These are phyloP conservation scores for Fusarium sp. DNA, from an alignment of 2,329 filamentous ascomycete genomes.

Conservation along the genomic window DNA sequence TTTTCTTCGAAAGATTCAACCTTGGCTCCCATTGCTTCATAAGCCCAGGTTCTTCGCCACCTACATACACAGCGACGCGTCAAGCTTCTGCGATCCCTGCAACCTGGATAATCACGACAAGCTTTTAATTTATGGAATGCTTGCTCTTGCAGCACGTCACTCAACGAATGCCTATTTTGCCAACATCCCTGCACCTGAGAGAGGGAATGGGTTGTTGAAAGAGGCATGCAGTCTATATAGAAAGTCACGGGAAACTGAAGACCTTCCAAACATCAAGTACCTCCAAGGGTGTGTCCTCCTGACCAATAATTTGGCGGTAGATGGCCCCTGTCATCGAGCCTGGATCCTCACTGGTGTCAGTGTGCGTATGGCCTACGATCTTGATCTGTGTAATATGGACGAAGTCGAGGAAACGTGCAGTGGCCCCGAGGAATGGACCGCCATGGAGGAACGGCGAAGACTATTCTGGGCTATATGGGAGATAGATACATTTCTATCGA, in stretches of 20 bases:
- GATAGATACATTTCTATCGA: neutral
- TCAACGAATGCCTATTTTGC: neutral
- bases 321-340: neutral
- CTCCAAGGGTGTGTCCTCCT: neutral
- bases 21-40: neutral
- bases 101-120: neutral
- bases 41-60: neutral
- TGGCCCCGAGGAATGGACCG: neutral
- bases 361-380: neutral
- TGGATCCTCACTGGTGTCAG: neutral
- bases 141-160: neutral
- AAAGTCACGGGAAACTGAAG: neutral
- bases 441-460: neutral
- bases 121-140: neutral
- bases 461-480: neutral
- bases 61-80: neutral
- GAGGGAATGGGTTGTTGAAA: neutral
- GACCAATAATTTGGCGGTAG: neutral
- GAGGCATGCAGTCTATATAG: neutral
- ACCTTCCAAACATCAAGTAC: neutral
- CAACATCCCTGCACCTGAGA: neutral
- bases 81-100: neutral
- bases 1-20: neutral
- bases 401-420: neutral
- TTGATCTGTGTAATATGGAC: neutral